Conservation (phyloP, 148 eudicot genomes). For the Rhododendron williamsianum region DNA sequence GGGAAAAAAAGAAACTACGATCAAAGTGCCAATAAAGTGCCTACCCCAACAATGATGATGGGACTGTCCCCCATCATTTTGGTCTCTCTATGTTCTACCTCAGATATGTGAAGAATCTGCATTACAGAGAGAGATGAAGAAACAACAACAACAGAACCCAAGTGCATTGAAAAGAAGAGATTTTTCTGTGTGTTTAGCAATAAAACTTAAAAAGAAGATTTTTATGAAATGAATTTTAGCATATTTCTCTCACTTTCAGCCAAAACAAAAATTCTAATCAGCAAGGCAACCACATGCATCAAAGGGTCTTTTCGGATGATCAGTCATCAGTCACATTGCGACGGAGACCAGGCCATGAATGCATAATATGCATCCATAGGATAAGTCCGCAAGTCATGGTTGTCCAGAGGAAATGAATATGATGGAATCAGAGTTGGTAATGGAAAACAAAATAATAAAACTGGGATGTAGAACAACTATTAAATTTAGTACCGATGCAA, state of each 20-base stretch:
- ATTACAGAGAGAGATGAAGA: neutral
- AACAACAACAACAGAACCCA: neutral
- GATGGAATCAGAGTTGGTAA: neutral
- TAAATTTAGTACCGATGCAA: neutral
- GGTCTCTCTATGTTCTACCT: conserved; percentile 77
- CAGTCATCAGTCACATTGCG: neutral
- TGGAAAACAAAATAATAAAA: neutral
- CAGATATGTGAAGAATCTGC: conserved; percentile 90
- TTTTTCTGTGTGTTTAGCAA: neutral
- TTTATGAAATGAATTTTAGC: neutral
- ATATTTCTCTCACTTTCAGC: neutral
- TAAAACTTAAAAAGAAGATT: neutral
- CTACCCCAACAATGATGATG: conserved; percentile 63
- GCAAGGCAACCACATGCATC: neutral
- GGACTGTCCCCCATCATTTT: conserved; percentile 95
- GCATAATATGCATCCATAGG: neutral
- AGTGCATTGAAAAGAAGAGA: too few species aligned
- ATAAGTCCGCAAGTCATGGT: neutral
- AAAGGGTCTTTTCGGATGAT: neutral
- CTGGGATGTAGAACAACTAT: neutral
- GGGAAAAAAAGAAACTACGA: neutral
- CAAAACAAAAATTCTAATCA: neutral
- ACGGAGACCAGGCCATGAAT: neutral
- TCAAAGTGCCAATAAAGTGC: conserved; percentile 10
- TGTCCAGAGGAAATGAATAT: neutral